These are phyloP conservation scores for Diaporthe ilicicola DNA, from an alignment of 2,329 filamentous ascomycete genomes.

Conservation along the genomic window DNA sequence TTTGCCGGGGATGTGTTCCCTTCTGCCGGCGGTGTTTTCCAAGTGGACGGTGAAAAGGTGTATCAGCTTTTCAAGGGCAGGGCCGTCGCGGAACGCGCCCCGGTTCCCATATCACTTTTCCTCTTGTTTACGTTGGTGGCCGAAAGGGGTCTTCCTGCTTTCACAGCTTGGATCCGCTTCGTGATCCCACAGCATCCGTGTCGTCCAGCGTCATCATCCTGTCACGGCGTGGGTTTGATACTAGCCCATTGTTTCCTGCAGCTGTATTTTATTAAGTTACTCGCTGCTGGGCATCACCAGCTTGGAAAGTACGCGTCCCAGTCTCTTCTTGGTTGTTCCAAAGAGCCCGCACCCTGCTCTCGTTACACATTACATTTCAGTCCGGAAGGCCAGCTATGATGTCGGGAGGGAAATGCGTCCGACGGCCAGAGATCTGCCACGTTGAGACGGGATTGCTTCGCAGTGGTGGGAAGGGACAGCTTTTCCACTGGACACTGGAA, in stretches of 20 bases:
- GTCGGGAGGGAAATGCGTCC: background rate
- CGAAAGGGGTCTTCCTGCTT: background rate
- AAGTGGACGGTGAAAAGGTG: background rate
- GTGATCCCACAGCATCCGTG: background rate
- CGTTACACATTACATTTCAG: background rate
- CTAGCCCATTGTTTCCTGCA: background rate
- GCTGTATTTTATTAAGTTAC: background rate
- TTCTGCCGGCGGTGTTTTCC: background rate
- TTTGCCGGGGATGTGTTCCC: background rate
- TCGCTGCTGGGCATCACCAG: background rate
- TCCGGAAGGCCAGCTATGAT: background rate
- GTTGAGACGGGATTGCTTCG: constrained; percentile 1
- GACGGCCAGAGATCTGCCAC: background rate
- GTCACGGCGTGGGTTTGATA: constrained; percentile 4
- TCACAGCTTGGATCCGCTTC: background rate
- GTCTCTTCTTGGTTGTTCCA: background rate
- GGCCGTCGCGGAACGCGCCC: background rate
- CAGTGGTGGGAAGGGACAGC: background rate
- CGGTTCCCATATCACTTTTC: background rate
- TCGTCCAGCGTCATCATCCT: background rate
- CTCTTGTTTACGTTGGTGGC: background rate
- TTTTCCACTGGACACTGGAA: background rate
- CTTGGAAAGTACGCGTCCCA: background rate
- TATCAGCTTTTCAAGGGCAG: background rate
- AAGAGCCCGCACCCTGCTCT: background rate